Base-by-base conservation (phyloP, 2,329 filamentous ascomycete genomes). In the Fusarium vanettenii region DNA sequence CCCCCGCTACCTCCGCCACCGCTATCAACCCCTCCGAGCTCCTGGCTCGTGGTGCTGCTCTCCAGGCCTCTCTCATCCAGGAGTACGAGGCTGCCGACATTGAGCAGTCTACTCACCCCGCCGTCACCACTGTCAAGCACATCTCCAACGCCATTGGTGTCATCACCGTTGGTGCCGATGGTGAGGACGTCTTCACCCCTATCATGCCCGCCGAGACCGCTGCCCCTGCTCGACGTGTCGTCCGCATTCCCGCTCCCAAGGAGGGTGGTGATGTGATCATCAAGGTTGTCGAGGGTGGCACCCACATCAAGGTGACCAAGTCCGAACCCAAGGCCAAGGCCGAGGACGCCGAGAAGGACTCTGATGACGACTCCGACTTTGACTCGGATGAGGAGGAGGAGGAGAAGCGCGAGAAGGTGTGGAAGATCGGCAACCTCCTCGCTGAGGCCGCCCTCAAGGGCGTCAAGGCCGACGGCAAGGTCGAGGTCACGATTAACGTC, bases 21-120 rank as follows among this genome's bases (percentile, higher is more conserved):
- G 93, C 96, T 73, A 92, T 98, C 86, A 98, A 98, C 90, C 97
- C 97, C 74, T 97, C 95, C 5, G 96, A 98, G 86, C 89, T 98
- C 66, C 88, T 93, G 79, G 93, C 94, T 73, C 92, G 97, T 74
- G 97, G 97, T 81, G 97, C 97, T 71, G 96, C 97, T 35, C 95
- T 99, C 79, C 97, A 99, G 86, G 97, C 97, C 41, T 97, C 93
- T 70, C 88, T 99, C 74, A 95, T 99, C 83, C 92, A 95, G 84
- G 96, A 98, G 84, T 99, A 97, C 84, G 97, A 99, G 79, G 89
- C 91, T 77, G 92, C 95, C 76, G 96, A 98, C 82, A 97, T 99
- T 78, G 94, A 97, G 82, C 95, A 98, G 88, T 97, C 94, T 73
- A 97, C 95, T 57, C 96, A 99, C 87, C 93, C 97, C 62, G 94